A percentile compares a stretch with the other conserved stretches of the same genome.
Conservation (phyloP, 2,329 filamentous ascomycete species). For the Botrytis squamosa region DNA sequence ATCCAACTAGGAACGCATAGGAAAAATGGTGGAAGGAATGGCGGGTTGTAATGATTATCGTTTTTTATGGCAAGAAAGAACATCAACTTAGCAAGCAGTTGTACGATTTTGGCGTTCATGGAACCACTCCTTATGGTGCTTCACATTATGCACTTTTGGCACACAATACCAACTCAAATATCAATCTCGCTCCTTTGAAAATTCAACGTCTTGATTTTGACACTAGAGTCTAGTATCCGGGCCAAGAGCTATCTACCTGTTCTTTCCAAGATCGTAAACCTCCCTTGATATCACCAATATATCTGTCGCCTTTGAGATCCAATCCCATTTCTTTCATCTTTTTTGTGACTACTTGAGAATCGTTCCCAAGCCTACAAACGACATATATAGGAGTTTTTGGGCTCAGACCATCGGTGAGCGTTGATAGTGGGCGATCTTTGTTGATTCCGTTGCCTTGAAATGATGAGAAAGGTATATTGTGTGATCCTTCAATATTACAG, state of each 20-base stretch:
- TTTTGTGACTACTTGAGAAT: slow-evolving; percentile 69
- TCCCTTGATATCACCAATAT: slow-evolving; percentile 69
- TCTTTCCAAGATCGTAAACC: slow-evolving; percentile 72
- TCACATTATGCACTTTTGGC: not conserved
- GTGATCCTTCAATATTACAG: slow-evolving; percentile 69
- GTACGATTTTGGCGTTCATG: slow-evolving; percentile 21
- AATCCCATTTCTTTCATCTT: slow-evolving; percentile 61
- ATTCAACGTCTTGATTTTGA: not conserved
- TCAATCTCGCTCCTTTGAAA: slow-evolving; percentile 15
- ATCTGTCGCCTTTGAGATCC: slow-evolving; percentile 48
- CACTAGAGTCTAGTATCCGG: slow-evolving; percentile 49
- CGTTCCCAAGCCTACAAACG: slow-evolving; percentile 73
- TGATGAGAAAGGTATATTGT: slow-evolving; percentile 70
- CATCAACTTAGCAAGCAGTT: slow-evolving; percentile 12
- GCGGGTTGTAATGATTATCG: slow-evolving; percentile 16
- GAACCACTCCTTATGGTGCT: slow-evolving; percentile 9
- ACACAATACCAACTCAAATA: slow-evolving; percentile 18
- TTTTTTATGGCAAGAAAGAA: slow-evolving; percentile 12
- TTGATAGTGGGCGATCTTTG: slow-evolving; percentile 31
- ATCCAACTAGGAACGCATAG: slow-evolving; percentile 14
- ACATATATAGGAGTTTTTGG: slow-evolving; percentile 61
- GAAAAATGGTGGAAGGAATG: slow-evolving; percentile 14
- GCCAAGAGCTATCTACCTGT: slow-evolving; percentile 60
- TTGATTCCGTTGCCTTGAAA: slow-evolving; percentile 39
- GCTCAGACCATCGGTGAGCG: slow-evolving; percentile 44